These are phyloP conservation scores for Hypoxylon crocopeplum DNA, from an alignment of 495 filamentous ascomycete species.

Conservation along the genomic window DNA sequence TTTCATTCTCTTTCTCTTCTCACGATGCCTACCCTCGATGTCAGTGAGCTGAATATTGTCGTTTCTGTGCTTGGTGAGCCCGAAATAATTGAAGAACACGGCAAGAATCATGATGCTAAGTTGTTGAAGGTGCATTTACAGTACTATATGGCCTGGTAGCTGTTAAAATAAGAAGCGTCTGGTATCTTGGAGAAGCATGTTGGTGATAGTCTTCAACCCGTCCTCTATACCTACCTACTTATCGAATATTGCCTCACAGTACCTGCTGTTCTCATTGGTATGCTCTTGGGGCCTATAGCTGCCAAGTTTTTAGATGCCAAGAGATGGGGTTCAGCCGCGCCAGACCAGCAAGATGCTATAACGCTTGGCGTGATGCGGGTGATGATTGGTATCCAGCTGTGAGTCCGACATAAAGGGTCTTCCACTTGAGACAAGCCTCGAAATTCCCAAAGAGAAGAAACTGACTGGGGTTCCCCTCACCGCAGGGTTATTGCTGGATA, in stretches of 20 bases:
- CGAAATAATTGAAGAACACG: not conserved
- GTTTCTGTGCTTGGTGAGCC: constrained; percentile 53
- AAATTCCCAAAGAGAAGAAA: constrained; percentile 32
- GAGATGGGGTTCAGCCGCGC: constrained; percentile 49
- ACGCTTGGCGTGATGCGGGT: constrained; percentile 58
- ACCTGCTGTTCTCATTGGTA: constrained; percentile 57
- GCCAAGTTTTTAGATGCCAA: constrained; percentile 56
- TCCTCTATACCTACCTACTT: not conserved
- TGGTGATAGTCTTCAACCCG: constrained; percentile 23
- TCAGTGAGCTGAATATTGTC: constrained; percentile 60
- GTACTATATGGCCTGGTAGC: constrained; percentile 58
- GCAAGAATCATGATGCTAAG: not conserved
- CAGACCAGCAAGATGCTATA: constrained; percentile 51
- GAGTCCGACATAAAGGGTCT: constrained; percentile 38
- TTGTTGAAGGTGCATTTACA: constrained; percentile 43
- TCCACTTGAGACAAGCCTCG: constrained; percentile 45
- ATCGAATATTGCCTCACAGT: constrained; percentile 42
- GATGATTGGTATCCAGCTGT: constrained; percentile 63
- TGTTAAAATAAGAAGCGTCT: constrained; percentile 58
- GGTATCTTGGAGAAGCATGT: constrained; percentile 67
- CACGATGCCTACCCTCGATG: constrained; percentile 57
- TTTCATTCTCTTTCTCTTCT: not conserved
- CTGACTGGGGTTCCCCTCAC: constrained; percentile 48
- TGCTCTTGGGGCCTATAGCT: constrained; percentile 55
- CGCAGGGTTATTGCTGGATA: constrained; percentile 75